Conservation (phyloP, 352 stramenopile genomes). For the Phytophthora litchii region DNA sequence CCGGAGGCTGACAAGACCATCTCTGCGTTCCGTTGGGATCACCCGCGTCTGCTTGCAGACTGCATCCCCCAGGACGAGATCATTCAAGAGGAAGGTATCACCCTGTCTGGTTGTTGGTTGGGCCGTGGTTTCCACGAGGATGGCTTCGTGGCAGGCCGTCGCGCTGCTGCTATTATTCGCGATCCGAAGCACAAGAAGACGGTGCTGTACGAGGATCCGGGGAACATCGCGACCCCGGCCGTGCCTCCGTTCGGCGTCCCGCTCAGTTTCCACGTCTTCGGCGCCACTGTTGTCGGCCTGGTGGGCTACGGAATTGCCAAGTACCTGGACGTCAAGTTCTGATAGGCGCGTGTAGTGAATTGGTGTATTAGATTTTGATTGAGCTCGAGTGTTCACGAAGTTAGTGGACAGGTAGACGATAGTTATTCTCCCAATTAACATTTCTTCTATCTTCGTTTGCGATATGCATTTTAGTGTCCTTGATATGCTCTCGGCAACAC, state of each 20-base stretch:
- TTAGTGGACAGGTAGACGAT: conserved; percentile 8
- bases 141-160: conserved; percentile 85
- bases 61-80: conserved; percentile 87
- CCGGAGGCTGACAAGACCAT: conserved; percentile 60
- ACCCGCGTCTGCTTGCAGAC: conserved; percentile 82
- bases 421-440: conserved; percentile 20
- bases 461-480: not conserved
- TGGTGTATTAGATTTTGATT: conserved; percentile 27
- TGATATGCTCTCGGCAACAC: not conserved
- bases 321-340: conserved; percentile 59
- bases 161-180: conserved; percentile 77
- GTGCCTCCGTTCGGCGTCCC: conserved; percentile 80
- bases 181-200: conserved; percentile 78
- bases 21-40: conserved; percentile 87
- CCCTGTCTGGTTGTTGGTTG: conserved; percentile 81
- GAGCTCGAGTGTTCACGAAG: conserved; percentile 6
- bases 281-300: conserved; percentile 55
- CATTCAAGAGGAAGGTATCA: conserved; percentile 83
- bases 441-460: conserved; percentile 4
- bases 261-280: conserved; percentile 65
- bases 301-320: conserved; percentile 69
- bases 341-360: conserved; percentile 25
- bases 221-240: conserved; percentile 72
- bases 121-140: conserved; percentile 89
- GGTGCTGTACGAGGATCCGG: conserved; percentile 81